Base-by-base conservation (phyloP, 345 rosid genomes). In the Viola odorata region DNA sequence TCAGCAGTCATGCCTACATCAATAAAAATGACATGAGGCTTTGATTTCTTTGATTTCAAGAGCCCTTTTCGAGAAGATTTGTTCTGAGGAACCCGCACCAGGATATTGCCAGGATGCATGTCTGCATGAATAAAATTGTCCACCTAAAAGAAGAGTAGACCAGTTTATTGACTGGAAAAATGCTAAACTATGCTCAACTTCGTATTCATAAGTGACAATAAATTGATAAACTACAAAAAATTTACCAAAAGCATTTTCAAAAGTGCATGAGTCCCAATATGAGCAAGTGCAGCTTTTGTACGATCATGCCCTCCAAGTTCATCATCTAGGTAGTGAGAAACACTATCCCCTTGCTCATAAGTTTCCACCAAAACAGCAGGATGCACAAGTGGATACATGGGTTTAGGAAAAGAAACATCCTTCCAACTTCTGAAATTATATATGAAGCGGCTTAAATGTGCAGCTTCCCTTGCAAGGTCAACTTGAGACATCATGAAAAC, bases 1-100 rank as follows among this genome's bases (percentile, higher is more conserved):
- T 95, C 99, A 60, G 97, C 99, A 50, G 96, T 95, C 99, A 95
- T 95, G 70, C 99, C 99, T 6, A 95, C 99, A 69, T 95, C 99
- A 60, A 95, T 85, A 85, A 95, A 95, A 57, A 95, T 69, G 38
- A 95, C 82, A 67, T 95, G 99, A 53, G 99, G 99, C 86, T 88
- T 23, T 23, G 32, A 23, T 23, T 23, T 95, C 45, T 42, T 47
- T 65, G 85, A 80, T 73, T 67, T 85, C 66, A 85, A 95, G 52
- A 86, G 73, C 61, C 75, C 79, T 69, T 82, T 88, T 61, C 62
- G 71, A 69, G 94, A 82, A 67, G 85, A 59, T 64, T 81, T 83
- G 70, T 61, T 78, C 42, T 78, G 76, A 57, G 87, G 12, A 75
- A 85, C 81, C 56, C 96, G 80, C 42, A 95, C 97, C 59, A 91